Evolutionary conservation across 768 basidiomycete genomes (phyloP), one percentile per base, ranked within the genome.

Genomic region (Tulasnella sp.): DNA sequence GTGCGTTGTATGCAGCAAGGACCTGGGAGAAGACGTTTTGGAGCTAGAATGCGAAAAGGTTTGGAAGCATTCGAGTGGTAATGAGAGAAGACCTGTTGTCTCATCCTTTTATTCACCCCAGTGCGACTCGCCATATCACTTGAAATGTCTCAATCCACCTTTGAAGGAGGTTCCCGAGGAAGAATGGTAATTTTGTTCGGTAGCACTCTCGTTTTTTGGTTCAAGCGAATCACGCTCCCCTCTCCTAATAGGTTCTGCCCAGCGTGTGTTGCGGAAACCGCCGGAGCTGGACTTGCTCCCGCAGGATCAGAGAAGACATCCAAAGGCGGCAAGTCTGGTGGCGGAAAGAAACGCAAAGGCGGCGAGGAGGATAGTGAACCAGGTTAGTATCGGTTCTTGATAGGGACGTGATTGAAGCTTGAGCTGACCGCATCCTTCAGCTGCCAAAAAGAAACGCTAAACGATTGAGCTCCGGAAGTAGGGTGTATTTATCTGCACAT

Each of bases 61-160:
- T 69, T 59, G 78, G 71, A 16, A 36, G 19, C 26, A n/a, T 59
- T n/a, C 29, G 26, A 32, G 8, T n/a, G 29, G 19, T 16, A n/a
- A 8, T 11, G 39, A 32, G 35, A 11, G 0, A 19, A 35, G 22
- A 32, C 32, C 34, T 16, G 16, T 35, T 34, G 34, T 71, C 62
- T 63, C 32, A 22, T 70, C 32, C 52, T 35, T 62, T 63, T 72
- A 34, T 37, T 67, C 34, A 3, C 63, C 67, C 62, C 74, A 96
- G 91, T 98, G 95, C 78, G 95, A 98, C 78, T 83, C 85, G 52
- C 92, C 94, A 0, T 96, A 90, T 79, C 95, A 98, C 79, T 83
- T 91, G 16, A 83, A 83, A 14, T 98, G 95, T 79, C 86, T 95
- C 62, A 81, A 83, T 52, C 94, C 94, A 19, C 92, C 94, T 1